Base-by-base conservation (phyloP, 306 rosid species). In the Medicago ruthenica region DNA sequence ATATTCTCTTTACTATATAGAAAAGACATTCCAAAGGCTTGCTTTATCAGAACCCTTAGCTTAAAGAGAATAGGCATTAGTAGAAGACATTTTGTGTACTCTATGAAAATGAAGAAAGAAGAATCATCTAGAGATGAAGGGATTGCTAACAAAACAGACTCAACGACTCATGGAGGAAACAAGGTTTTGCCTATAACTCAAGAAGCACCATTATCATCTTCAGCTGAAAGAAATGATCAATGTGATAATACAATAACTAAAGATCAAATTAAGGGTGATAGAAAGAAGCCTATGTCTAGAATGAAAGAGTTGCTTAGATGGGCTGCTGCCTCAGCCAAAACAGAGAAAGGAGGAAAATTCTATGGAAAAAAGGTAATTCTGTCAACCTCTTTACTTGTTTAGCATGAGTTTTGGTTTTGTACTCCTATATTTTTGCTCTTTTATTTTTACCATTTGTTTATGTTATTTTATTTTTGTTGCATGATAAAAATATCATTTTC, bases 231-330 rank as follows among this genome's bases (percentile, higher is more conserved):
- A 71, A 85, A 74, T 34, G 87, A 65, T 9, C 83, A 75, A 75
- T 66, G 85, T 47, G 81, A 79, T 73, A 9, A 40, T 5, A 47
- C 76, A 55, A 85, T 78, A 21, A 76, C 73, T 34, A 34, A 34
- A 34, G 37, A 34, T 27, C 31, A 27, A 27, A 3, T 27, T 27
- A 27, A 27, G 4, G 31, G 31, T 27, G 31, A 27, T 80, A 84
- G 74, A 71, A 73, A 73, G 71, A 90, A 87, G 81, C 53, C 88
- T 62, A 55, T 88, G 64, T 87, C 98, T 7, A 95, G 92, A 85
- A 86, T 95, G 96, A 95, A 92, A 79, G 96, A 95, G 88, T 84
- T 95, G 0, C 79, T 92, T 63, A 88, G 96, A 86, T 92, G 99
- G 99, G 97, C 92, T 51, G 84, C 93, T 16, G 84, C 93, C 13